Base-by-base conservation (phyloP, 441 rosid genomes). In the Bruguiera hainesii region DNA sequence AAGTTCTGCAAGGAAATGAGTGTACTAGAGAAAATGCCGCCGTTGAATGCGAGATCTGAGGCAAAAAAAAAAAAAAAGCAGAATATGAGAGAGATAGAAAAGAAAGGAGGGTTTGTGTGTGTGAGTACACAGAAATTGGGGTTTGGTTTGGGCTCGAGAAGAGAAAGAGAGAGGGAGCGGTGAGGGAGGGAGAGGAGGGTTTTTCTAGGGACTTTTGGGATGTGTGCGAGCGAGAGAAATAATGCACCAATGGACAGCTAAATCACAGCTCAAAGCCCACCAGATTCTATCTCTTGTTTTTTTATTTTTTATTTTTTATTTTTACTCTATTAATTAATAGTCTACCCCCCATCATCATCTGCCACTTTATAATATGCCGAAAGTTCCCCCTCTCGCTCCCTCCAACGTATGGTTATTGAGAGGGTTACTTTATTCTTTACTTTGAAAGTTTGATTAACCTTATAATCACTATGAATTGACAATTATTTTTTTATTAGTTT, bases 241-340 rank as follows among this genome's bases (percentile, higher is more conserved):
- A 78, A 72, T 73, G 53, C 66, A 75, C 56, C 65, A 60, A 69
- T 70, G 66, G 89, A 87, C 93, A 91, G 85, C 95, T 85, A 85
- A 76, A 82, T 70, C 89, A 91, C 91, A 88, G 90, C 95, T 84
- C 93, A 84, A 86, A 75, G 63, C 88, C 87, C 86, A 81, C 87
- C 83, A 76, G 73, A 78, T 63, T 77, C 86, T 75, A 79, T 66
- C 80, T 66, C 31, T 63, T 21, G 1, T 25, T 33, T 33, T 9
- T 30, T n/a, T n/a, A 19, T 55, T 4, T 26, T 26, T 23, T 23
- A 0, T 5, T 13, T 35, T 49, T 50, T 57, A 19, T 16, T 2
- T 35, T n/a, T 25, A 23, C n/a, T 25, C 29, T 53, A 49, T 29
- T 19, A 26, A 31, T 5, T 21, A 21, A 46, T 35, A 16, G 13